Evolutionary conservation across 225 moss, liverwort and hornwort genomes (phyloP).

Genomic region (Thuidium tamariscinum): DNA sequence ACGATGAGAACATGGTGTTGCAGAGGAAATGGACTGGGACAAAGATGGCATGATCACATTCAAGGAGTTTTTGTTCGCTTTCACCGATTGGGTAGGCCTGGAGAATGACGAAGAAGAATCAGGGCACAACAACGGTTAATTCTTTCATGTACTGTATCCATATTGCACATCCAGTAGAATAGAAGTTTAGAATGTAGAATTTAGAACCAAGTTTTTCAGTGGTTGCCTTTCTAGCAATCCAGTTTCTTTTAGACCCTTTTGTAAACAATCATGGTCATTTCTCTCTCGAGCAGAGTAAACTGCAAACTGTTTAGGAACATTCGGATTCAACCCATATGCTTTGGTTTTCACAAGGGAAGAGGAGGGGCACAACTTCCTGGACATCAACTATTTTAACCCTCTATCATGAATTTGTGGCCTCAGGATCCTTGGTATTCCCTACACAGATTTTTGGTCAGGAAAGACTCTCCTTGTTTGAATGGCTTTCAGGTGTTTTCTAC

Average conservation of each 20-base stretch:
- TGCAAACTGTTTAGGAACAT: background rate
- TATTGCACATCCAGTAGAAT: constrained; percentile 1
- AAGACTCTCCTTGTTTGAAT: background rate
- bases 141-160: constrained; percentile 13
- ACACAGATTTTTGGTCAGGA: background rate
- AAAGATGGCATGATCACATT: constrained; percentile 82
- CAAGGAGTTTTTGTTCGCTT: constrained; percentile 88
- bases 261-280: constrained; percentile 7
- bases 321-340: background rate
- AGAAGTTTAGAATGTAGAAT: background rate
- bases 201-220: background rate
- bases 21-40: constrained; percentile 98
- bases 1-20: background rate
- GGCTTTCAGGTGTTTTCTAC: background rate
- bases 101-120: constrained; percentile 58
- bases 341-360: background rate
- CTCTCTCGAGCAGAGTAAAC: background rate
- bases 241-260: background rate
- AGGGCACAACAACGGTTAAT: constrained; percentile 12
- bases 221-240: background rate
- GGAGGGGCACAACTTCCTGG: background rate
- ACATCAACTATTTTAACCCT: background rate
- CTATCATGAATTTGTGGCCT: background rate
- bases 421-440: background rate
- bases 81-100: constrained; percentile 83